Conservation (phyloP, 2,329 filamentous ascomycete genomes). For the Aureobasidium sp. region DNA sequence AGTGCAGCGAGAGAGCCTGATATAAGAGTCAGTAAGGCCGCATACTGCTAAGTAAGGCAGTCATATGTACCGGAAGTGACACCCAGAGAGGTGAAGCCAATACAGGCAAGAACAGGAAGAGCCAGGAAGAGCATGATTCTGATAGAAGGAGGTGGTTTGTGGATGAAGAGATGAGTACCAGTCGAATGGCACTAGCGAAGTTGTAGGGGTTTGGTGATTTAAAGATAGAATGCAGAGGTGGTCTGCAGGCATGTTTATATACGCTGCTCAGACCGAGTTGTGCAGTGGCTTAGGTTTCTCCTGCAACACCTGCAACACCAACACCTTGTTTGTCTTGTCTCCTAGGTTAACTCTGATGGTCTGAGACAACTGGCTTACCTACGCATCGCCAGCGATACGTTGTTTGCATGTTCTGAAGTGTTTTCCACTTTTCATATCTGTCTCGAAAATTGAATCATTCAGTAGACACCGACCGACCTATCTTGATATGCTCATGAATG, state of each 20-base stretch:
- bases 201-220: background rate
- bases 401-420: background rate
- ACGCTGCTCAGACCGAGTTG: background rate
- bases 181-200: background rate
- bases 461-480: too few relatives aligned
- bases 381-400: background rate
- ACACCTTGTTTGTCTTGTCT: background rate
- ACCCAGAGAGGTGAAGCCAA: background rate
- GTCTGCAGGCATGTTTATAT: too few relatives aligned
- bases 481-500: too few relatives aligned
- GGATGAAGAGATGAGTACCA: background rate
- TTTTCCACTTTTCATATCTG: background rate
- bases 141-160: background rate
- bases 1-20: background rate
- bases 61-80: background rate
- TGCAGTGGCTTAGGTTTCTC: background rate
- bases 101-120: background rate
- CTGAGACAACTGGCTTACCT: background rate
- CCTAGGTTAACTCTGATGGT: background rate
- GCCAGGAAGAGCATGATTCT: background rate
- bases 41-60: background rate
- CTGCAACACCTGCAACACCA: background rate
- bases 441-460: too few relatives aligned
- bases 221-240: too few relatives aligned
- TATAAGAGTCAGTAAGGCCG: background rate